phyloP scores from a whole-genome alignment of 1,284 basidiomycete genomes.

The Mrakiaceae sp. region DNA sequence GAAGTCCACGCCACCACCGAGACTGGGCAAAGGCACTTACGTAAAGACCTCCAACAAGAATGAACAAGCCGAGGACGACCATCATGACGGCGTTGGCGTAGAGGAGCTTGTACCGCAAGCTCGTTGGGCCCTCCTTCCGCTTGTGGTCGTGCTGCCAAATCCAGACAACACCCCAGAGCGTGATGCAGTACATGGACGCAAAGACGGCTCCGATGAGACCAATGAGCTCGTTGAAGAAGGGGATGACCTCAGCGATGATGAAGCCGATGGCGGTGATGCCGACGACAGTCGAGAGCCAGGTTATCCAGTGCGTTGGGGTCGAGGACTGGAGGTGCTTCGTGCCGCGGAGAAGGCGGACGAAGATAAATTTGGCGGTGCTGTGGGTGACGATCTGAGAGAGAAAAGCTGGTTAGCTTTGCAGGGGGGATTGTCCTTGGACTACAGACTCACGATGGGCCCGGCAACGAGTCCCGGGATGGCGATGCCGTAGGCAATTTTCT shows the following conservation, averaged over 20 bases:
- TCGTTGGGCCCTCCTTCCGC: conserved; percentile 9
- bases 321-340: conserved; percentile 48
- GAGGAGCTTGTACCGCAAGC: conserved; percentile 14
- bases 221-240: conserved; percentile 26
- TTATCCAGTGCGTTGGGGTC: conserved; percentile 48
- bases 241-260: conserved; percentile 44
- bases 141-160: conserved; percentile 20
- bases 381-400: conserved; percentile 23
- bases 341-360: conserved; percentile 49
- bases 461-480: conserved; percentile 29
- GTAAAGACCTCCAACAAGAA: conserved; percentile 29
- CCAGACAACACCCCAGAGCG: conserved; percentile 21
- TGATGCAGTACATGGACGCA: conserved; percentile 16
- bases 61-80: conserved; percentile 28
- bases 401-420: too few relatives aligned
- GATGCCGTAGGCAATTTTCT: conserved; percentile 34
- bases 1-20: too few relatives aligned
- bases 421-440: too few relatives aligned
- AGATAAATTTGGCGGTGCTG: conserved; percentile 45
- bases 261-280: conserved; percentile 41
- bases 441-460: conserved; percentile 8
- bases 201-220: conserved; percentile 27
- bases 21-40: conserved; percentile 14
- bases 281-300: conserved; percentile 45
- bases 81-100: conserved; percentile 24